Evolutionary conservation across 805 yeast genomes (phyloP), one percentile per base, ranked within the genome.

Genomic region (Suhomyces canberraensis): DNA sequence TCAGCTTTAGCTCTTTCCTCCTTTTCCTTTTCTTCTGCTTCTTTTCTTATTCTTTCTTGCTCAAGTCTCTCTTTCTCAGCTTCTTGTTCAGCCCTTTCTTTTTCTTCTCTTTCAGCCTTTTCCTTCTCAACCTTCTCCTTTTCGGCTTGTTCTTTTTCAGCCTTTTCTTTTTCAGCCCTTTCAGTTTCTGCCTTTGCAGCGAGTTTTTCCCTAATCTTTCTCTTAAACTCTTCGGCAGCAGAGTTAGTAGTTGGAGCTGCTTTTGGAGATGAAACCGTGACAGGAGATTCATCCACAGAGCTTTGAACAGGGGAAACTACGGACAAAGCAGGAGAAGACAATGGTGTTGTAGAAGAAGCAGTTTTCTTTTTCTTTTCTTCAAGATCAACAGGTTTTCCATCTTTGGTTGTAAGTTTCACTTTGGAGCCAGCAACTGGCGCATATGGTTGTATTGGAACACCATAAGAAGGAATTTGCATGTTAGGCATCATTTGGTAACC

Each of bases 341-440:
- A 44, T 4, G 71, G 69, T 8, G 61, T 48, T 8, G 61, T 48
- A 20, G 47, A 41, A n/a, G 52, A 37, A 21, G 53, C 49, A 3
- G 49, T 45, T 14, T 42, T 39, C 51, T 57, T 64, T 46, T 58
- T 62, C 53, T 65, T 64, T 30, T 64, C 71, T 35, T 68, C 72
- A 42, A 64, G 63, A 42, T 66, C 70, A 26, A 66, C 58, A 30
- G 56, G 64, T 38, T 60, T 64, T 4, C 73, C 74, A 29, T 66
- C 71, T 48, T 61, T 65, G 36, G 66, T 68, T 25, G 72, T 66
- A 37, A 68, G 54, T 42, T 59, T 66, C 20, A 67, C 57, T 46
- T 58, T 65, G 3, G 51, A 46, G 8, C 49, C 46, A 3, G 49
- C 40, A 14, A 39, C 26, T 1, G 44, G 38, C 8, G 37, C 36